Evolutionary conservation across 139 green algal genomes (phyloP).

Genomic region (Coelastrella sp.): DNA sequence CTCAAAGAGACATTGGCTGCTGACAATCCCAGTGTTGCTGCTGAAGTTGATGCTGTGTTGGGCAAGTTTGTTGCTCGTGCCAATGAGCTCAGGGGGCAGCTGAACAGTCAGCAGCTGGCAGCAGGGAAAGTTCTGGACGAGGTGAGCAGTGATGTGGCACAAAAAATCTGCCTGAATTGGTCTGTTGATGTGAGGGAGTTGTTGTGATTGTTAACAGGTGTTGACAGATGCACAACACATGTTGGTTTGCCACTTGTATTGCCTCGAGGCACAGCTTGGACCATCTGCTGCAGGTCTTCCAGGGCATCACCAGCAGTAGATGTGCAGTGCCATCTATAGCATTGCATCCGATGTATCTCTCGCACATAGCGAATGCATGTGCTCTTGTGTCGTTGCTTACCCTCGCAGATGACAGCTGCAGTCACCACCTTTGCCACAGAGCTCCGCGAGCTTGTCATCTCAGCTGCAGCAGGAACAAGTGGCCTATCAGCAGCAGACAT

Average conservation of each 20-base stretch:
- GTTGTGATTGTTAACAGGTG: no score
- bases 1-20: conserved; percentile 26
- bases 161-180: neutral
- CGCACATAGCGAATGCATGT: neutral
- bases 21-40: neutral
- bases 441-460: neutral
- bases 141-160: neutral
- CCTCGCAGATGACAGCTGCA: conserved; percentile 9
- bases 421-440: conserved; percentile 8
- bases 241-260: no score
- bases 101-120: conserved; percentile 7
- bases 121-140: neutral
- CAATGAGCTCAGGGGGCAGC: conserved; percentile 22
- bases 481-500: conserved; percentile 22
- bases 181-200: neutral
- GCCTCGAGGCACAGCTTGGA: no score
- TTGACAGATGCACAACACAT: no score
- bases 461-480: neutral
- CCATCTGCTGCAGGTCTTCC: no score
- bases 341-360: neutral
- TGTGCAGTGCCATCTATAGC: neutral
- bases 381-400: neutral
- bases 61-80: conserved; percentile 38
- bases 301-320: no score
- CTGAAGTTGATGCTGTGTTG: conserved; percentile 20